A percentile compares a stretch with the other conserved stretches of the same genome.
phyloP scores from a whole-genome alignment of 352 stramenopile genomes.

The Globisporangium echinulatum region DNA sequence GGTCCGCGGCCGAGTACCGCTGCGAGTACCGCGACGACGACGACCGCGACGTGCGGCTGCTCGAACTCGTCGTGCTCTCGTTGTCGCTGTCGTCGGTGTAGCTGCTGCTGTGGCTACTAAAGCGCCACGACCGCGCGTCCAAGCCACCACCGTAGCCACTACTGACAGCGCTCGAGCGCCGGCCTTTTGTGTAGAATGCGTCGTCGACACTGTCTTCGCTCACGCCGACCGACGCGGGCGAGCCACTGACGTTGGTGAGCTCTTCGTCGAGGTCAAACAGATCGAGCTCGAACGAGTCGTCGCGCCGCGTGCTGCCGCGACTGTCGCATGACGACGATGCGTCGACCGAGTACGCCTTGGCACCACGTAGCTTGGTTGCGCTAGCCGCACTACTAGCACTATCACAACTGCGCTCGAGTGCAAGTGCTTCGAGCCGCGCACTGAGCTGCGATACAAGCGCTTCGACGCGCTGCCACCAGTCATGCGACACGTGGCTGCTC shows the following conservation, averaged over 20 bases:
- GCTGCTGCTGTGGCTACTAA: slow-evolving; percentile 13
- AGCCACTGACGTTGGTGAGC: slow-evolving; percentile 17
- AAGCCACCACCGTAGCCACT: slow-evolving; percentile 7
- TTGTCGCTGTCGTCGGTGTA: slow-evolving; percentile 34
- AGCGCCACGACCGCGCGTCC: slow-evolving; percentile 24
- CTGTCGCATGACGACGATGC: slow-evolving; percentile 49
- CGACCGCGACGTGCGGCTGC: slow-evolving; percentile 17
- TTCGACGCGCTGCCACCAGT: slow-evolving; percentile 41
- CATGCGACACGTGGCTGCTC: slow-evolving; percentile 54
- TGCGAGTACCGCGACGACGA: slow-evolving; percentile 40
- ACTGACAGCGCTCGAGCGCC: slow-evolving; percentile 18
- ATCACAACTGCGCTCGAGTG: slow-evolving; percentile 32
- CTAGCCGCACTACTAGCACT: not conserved
- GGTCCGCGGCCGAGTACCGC: slow-evolving; percentile 43
- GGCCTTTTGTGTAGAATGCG: slow-evolving; percentile 34
- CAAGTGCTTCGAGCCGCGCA: slow-evolving; percentile 40
- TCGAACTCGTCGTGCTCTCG: slow-evolving; percentile 39
- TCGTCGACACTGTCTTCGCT: slow-evolving; percentile 28
- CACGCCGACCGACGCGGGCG: slow-evolving; percentile 19
- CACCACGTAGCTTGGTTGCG: slow-evolving; percentile 22
- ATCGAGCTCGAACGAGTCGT: slow-evolving; percentile 50
- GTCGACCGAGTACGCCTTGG: slow-evolving; percentile 47
- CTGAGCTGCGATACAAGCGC: slow-evolving; percentile 32
- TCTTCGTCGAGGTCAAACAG: slow-evolving; percentile 53
- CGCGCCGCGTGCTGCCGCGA: slow-evolving; percentile 43